phyloP scores from a whole-genome alignment of 768 basidiomycete genomes.

The Mycena olivaceomarginata region DNA sequence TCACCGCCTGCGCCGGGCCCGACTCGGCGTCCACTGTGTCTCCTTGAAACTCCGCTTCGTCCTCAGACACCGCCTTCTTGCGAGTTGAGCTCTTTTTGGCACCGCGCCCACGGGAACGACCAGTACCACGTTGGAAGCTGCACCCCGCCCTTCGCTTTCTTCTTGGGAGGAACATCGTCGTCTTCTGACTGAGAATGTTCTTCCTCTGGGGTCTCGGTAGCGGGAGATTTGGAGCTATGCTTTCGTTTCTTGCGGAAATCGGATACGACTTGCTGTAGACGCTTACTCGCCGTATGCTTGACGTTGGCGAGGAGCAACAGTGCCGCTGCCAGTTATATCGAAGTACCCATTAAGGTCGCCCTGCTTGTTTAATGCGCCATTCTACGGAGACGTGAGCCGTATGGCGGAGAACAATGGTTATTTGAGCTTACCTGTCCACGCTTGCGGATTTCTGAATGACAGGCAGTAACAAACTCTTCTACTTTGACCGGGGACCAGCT shows the following conservation, averaged over 20 bases:
- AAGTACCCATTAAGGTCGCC: constrained; percentile 86
- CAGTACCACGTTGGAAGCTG: constrained; percentile 16
- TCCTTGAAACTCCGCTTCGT: constrained; percentile 51
- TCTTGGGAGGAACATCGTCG: constrained; percentile 42
- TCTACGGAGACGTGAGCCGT: constrained; percentile 57
- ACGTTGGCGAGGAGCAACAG: constrained; percentile 85
- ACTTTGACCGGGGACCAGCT: constrained; percentile 90
- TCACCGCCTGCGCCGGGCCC: constrained; percentile 52
- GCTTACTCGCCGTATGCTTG: constrained; percentile 90
- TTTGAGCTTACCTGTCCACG: constrained; percentile 76
- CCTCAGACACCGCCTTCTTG: constrained; percentile 40
- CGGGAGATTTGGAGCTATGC: constrained; percentile 49
- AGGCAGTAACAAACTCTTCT: constrained; percentile 93
- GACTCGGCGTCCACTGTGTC: constrained; percentile 50
- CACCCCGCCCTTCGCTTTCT: constrained; percentile 28
- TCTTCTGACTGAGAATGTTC: constrained; percentile 49
- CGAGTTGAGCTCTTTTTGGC: constrained; percentile 44
- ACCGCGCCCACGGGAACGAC: constrained; percentile 30
- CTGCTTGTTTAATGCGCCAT: constrained; percentile 83
- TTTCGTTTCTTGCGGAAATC: constrained; percentile 82
- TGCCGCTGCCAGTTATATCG: constrained; percentile 81
- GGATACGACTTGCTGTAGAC: constrained; percentile 90
- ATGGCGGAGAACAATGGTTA: neutral
- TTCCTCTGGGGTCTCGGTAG: constrained; percentile 34
- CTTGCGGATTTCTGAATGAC: constrained; percentile 93